Evolutionary conservation across 1,139 yeast genomes (phyloP).

Genomic region (Zygoascus meyerae): DNA sequence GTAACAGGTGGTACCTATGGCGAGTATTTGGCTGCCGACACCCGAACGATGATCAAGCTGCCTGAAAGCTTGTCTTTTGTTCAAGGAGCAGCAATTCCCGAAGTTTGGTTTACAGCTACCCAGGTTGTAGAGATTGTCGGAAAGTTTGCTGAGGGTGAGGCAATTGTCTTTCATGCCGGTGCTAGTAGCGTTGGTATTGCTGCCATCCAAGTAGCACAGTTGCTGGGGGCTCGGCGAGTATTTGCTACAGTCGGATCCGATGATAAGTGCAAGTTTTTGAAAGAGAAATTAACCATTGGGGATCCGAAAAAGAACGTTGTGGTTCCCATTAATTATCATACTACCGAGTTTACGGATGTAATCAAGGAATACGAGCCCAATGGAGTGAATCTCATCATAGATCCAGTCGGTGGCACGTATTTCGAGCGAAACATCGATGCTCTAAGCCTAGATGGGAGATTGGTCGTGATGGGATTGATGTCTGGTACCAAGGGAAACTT

Average conservation of each 20-base stretch:
- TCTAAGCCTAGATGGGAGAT: constrained; percentile 28
- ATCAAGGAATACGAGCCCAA: constrained; percentile 22
- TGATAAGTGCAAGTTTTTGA: constrained; percentile 24
- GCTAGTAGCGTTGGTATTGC: constrained; percentile 36
- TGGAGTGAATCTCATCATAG: constrained; percentile 33
- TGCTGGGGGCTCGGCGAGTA: constrained; percentile 32
- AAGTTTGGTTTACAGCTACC: constrained; percentile 36
- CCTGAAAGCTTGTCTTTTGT: constrained; percentile 25
- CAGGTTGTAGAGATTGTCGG: constrained; percentile 32
- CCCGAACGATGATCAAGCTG: constrained; percentile 24
- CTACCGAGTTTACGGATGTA: constrained; percentile 24
- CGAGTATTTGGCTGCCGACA: constrained; percentile 30
- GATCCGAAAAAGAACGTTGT: constrained; percentile 23
- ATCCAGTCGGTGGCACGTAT: constrained; percentile 32
- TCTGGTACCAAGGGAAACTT: constrained; percentile 24
- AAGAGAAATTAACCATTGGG: constrained; percentile 15
- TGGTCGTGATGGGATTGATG: constrained; percentile 29
- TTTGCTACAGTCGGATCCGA: constrained; percentile 33
- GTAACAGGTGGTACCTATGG: constrained; percentile 37
- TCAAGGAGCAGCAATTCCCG: constrained; percentile 34
- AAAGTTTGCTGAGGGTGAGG: constrained; percentile 25
- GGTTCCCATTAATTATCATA: constrained; percentile 29
- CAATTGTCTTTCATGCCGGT: constrained; percentile 34
- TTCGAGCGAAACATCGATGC: constrained; percentile 24
- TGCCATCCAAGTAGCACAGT: constrained; percentile 34